phyloP scores from a whole-genome alignment of 139 green algal species.

The Coelastrella sp. region DNA sequence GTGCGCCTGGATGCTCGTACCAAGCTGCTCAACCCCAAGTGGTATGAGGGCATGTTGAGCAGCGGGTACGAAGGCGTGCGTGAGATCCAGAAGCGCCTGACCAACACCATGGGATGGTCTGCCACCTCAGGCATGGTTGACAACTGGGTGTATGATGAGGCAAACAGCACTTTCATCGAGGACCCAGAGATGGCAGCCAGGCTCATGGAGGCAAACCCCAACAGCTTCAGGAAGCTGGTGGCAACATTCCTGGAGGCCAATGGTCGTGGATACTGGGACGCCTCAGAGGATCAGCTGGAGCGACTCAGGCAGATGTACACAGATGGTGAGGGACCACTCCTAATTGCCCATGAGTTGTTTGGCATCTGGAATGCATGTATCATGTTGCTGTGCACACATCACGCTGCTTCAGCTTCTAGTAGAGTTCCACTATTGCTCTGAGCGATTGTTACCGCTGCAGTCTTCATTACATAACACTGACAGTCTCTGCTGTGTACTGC shows the following conservation, averaged over 20 bases:
- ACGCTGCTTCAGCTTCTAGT: too few relatives aligned
- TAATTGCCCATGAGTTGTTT: too few relatives aligned
- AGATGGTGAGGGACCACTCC: conserved; percentile 45
- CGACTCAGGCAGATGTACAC: conserved; percentile 80
- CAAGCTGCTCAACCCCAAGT: conserved; percentile 99
- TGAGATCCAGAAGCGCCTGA: conserved; percentile 99
- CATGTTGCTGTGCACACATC: not conserved
- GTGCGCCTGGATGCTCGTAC: conserved; percentile 98
- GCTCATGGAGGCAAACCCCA: conserved; percentile 98
- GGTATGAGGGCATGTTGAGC: conserved; percentile 98
- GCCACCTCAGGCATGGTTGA: conserved; percentile 93
- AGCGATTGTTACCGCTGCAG: too few relatives aligned
- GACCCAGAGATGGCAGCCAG: conserved; percentile 95
- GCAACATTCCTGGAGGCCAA: conserved; percentile 99
- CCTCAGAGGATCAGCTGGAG: conserved; percentile 94
- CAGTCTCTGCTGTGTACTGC: not conserved
- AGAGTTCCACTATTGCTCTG: too few relatives aligned
- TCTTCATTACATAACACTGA: too few relatives aligned
- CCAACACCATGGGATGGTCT: conserved; percentile 99
- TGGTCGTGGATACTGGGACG: conserved; percentile 94
- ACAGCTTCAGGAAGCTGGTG: conserved; percentile 84
- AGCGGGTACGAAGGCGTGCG: conserved; percentile 98
- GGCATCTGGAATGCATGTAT: not conserved
- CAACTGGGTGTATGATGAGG: conserved; percentile 99
- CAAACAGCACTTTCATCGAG: conserved; percentile 97